Evolutionary conservation across 2,329 filamentous ascomycete genomes (phyloP).

Genomic region (Alternaria sp.): DNA sequence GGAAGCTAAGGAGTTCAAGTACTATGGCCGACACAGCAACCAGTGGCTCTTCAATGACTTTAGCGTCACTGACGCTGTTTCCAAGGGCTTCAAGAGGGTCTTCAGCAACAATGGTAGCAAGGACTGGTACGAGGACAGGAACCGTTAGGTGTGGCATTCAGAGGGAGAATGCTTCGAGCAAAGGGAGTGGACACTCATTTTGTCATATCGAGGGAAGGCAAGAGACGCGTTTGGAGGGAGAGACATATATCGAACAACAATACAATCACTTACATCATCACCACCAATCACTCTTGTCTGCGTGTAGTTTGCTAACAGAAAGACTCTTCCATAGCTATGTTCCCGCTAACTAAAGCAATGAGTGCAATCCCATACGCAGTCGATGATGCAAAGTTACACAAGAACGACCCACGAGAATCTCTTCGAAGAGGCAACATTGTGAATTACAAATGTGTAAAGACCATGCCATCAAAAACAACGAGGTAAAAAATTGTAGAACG

Average conservation of each 20-base stretch:
- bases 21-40: constrained; percentile 46
- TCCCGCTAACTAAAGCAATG: not conserved
- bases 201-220: not conserved
- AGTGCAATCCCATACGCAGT: not conserved
- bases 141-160: not conserved
- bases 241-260: not conserved
- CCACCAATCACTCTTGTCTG: not conserved
- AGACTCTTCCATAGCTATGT: not conserved
- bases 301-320: not conserved
- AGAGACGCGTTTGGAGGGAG: not conserved
- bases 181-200: not conserved
- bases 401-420: not conserved
- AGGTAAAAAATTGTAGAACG: not conserved
- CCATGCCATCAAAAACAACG: not conserved
- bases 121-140: constrained; percentile 23
- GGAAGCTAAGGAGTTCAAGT: constrained; percentile 36
- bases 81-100: constrained; percentile 38
- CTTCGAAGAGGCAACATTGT: not conserved
- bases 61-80: constrained; percentile 42
- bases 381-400: not conserved
- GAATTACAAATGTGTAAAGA: not conserved
- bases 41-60: constrained; percentile 50
- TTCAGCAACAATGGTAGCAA: constrained; percentile 25
- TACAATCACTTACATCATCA: not conserved
- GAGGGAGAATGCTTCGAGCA: not conserved